These are phyloP conservation scores for Boletus patriciae DNA, from an alignment of 768 basidiomycete genomes.

Conservation along the genomic window DNA sequence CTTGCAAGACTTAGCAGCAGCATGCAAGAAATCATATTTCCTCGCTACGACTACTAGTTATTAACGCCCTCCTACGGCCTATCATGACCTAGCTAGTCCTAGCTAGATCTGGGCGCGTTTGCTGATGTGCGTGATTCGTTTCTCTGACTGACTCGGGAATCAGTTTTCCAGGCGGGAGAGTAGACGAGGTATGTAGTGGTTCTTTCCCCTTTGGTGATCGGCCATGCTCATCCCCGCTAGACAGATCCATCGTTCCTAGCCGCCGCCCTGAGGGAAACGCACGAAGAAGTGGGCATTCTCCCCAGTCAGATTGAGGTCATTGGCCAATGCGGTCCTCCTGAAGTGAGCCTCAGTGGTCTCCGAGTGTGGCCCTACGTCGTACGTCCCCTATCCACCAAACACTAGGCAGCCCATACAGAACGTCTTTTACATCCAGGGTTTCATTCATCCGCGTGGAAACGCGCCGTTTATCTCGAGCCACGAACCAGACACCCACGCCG, in stretches of 20 bases:
- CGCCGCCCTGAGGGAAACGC: constrained; percentile 69
- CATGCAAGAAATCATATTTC: too few species aligned
- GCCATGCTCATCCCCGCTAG: constrained; percentile 31
- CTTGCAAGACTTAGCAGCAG: too few species aligned
- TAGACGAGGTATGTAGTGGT: constrained; percentile 59
- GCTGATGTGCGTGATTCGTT: not conserved
- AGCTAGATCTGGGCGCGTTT: too few species aligned
- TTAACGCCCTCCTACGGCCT: too few species aligned
- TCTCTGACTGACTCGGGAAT: not conserved
- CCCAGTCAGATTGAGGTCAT: constrained; percentile 63
- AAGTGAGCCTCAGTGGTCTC: constrained; percentile 57
- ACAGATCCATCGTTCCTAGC: constrained; percentile 52
- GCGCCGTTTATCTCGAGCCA: not conserved
- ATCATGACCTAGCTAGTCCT: too few species aligned
- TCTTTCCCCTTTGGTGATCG: not conserved
- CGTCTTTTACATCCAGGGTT: constrained; percentile 36
- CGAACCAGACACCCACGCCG: constrained; percentile 2
- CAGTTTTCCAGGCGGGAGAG: constrained; percentile 76
- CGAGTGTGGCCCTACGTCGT: constrained; percentile 79
- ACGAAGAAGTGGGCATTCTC: constrained; percentile 68
- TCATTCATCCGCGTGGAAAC: constrained; percentile 32
- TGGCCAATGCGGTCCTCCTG: constrained; percentile 63
- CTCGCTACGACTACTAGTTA: too few species aligned
- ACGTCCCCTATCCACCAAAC: constrained; percentile 31
- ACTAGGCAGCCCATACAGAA: not conserved